Conservation (phyloP, 805 yeast species). For the Saturnispora gosingensis region DNA sequence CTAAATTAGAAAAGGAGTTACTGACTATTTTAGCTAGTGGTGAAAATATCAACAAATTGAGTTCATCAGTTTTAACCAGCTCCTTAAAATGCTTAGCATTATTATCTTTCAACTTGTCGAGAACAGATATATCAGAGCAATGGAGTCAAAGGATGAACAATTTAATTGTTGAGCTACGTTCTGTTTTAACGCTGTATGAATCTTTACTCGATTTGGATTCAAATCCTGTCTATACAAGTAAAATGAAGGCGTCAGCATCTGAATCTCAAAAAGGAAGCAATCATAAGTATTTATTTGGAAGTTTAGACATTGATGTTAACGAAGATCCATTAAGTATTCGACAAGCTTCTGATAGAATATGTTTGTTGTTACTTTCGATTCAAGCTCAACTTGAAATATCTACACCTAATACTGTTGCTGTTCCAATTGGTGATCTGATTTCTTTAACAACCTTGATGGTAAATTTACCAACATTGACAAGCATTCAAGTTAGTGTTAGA, state of each 20-base stretch:
- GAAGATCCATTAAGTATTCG: constrained; percentile 39
- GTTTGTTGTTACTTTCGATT: constrained; percentile 37
- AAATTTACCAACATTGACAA: constrained; percentile 32
- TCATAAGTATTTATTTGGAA: constrained; percentile 31
- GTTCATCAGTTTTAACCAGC: constrained; percentile 30
- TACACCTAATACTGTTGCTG: constrained; percentile 39
- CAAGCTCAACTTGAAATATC: constrained; percentile 38
- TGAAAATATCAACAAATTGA: constrained; percentile 31
- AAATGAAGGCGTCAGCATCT: constrained; percentile 35
- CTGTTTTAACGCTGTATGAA: constrained; percentile 46
- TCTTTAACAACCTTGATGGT: constrained; percentile 46
- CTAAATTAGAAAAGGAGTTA: constrained; percentile 45
- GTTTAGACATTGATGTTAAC: constrained; percentile 51
- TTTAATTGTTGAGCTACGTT: constrained; percentile 44
- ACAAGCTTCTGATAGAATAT: constrained; percentile 43
- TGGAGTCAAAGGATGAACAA: constrained; percentile 40
- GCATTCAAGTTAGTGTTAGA: constrained; percentile 51
- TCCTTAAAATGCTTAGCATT: constrained; percentile 46
- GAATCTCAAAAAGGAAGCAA: background rate
- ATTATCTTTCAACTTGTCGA: constrained; percentile 45
- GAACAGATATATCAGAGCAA: constrained; percentile 37
- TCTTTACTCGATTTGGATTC: constrained; percentile 49
- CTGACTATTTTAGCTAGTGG: constrained; percentile 28
- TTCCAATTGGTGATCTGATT: constrained; percentile 56
- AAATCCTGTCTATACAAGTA: constrained; percentile 39